Evolutionary conservation across 768 basidiomycete genomes (phyloP).

Genomic region (Chalciporus chontae): DNA sequence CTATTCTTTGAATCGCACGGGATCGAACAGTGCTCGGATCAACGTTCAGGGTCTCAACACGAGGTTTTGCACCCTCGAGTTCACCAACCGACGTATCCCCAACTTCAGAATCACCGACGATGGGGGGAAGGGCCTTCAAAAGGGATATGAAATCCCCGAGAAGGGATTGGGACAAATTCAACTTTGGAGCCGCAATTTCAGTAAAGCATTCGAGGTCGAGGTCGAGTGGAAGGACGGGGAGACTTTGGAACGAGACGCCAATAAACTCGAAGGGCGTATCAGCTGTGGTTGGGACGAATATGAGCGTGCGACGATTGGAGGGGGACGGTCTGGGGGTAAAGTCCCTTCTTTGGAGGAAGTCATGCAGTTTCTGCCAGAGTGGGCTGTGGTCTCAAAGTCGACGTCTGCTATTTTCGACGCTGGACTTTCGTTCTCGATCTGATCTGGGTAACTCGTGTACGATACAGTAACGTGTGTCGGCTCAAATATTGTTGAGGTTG

Average conservation of each 20-base stretch:
- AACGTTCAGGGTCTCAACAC: conserved; percentile 55
- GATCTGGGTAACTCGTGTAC: conserved; percentile 7
- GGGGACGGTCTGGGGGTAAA: conserved; percentile 36
- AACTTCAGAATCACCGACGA: conserved; percentile 39
- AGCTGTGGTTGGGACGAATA: conserved; percentile 71
- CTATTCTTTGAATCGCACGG: conserved; percentile 38
- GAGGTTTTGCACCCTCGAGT: conserved; percentile 58
- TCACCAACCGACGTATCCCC: conserved; percentile 45
- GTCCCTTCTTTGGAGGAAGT: conserved; percentile 73
- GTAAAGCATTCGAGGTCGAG: conserved; percentile 48
- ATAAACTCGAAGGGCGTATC: conserved; percentile 38
- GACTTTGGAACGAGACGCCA: conserved; percentile 11
- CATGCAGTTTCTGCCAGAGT: conserved; percentile 58
- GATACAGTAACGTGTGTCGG: not conserved
- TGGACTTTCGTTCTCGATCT: conserved; percentile 18
- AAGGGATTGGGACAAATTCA: conserved; percentile 39
- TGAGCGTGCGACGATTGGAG: conserved; percentile 51
- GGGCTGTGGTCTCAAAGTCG: conserved; percentile 60
- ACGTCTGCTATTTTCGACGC: conserved; percentile 60
- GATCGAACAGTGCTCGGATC: conserved; percentile 45
- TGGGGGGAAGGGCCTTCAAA: conserved; percentile 36
- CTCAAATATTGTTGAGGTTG: too few relatives aligned
- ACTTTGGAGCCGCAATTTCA: conserved; percentile 65
- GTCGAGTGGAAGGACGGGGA: conserved; percentile 42
- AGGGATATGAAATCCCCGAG: conserved; percentile 37